Conservation (phyloP, 2,329 filamentous ascomycete genomes). For the Macrophomina phaseolina region DNA sequence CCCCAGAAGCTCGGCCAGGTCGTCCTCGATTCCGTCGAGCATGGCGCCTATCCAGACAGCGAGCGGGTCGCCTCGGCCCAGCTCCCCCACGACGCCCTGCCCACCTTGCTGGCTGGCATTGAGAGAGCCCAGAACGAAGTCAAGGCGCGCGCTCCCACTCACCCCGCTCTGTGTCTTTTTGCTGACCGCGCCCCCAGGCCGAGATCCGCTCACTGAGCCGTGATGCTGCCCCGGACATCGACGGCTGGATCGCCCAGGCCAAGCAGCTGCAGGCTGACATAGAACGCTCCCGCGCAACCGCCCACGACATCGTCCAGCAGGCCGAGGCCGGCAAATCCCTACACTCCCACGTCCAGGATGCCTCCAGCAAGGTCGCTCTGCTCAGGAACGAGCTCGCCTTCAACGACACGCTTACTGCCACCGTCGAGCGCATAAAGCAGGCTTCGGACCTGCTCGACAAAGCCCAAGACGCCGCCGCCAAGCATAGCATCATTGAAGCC, state of each 20-base stretch:
- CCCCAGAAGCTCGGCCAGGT: conserved; percentile 59
- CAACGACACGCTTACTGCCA: conserved; percentile 58
- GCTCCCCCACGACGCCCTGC: conserved; percentile 55
- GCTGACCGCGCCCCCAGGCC: conserved; percentile 51
- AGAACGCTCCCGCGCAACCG: conserved; percentile 76
- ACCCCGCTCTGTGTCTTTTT: conserved; percentile 30
- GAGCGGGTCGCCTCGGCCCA: conserved; percentile 61
- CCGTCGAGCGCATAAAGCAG: conserved; percentile 57
- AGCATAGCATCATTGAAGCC: conserved; percentile 53
- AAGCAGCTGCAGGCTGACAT: conserved; percentile 87
- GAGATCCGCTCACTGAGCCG: conserved; percentile 79
- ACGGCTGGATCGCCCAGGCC: conserved; percentile 84
- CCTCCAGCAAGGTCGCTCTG: conserved; percentile 59
- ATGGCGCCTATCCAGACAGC: conserved; percentile 62
- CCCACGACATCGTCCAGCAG: conserved; percentile 79
- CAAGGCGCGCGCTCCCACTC: conserved; percentile 49
- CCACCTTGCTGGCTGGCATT: conserved; percentile 58
- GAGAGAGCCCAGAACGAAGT: conserved; percentile 58
- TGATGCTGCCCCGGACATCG: conserved; percentile 78
- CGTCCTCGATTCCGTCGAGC: conserved; percentile 67
- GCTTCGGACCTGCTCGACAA: conserved; percentile 57
- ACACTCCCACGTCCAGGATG: conserved; percentile 68
- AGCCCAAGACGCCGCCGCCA: conserved; percentile 52
- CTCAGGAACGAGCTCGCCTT: conserved; percentile 66
- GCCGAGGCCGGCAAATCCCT: conserved; percentile 72